phyloP scores from a whole-genome alignment of 1,284 basidiomycete genomes.

The Pseudomicrostroma phylloplanum region DNA sequence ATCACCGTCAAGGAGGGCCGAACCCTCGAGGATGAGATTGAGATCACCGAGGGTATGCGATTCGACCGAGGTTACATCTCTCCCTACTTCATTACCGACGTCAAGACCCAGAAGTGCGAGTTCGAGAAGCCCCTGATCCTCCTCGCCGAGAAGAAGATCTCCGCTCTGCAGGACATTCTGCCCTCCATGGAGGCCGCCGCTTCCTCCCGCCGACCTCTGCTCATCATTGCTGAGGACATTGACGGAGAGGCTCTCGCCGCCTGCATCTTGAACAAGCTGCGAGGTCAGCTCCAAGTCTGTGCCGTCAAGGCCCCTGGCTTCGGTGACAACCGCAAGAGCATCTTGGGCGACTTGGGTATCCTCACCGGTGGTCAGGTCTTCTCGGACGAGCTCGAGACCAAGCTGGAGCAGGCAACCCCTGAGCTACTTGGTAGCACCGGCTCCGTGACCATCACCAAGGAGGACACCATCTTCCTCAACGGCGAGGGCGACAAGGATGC shows the following conservation, averaged over 20 bases:
- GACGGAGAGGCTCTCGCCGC: conserved; percentile 96
- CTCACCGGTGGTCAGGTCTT: conserved; percentile 96
- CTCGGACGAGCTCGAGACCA: conserved; percentile 95
- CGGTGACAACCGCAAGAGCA: conserved; percentile 96
- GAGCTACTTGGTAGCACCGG: conserved; percentile 90
- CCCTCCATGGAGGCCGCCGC: conserved; percentile 88
- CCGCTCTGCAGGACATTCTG: conserved; percentile 85
- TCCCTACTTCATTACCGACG: conserved; percentile 97
- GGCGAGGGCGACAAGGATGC: conserved; percentile 58
- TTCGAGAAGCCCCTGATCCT: conserved; percentile 94
- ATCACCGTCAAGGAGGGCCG: conserved; percentile 98
- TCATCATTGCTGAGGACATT: conserved; percentile 95
- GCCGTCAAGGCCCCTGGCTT: conserved; percentile 97
- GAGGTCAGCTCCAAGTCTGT: conserved; percentile 84
- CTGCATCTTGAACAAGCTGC: conserved; percentile 96
- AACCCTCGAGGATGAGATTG: conserved; percentile 94
- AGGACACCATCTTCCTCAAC: conserved; percentile 94
- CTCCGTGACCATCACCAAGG: conserved; percentile 90
- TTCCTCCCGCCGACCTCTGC: conserved; percentile 79
- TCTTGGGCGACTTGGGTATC: conserved; percentile 93
- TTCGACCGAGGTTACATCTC: conserved; percentile 99
- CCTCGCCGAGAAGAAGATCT: conserved; percentile 97
- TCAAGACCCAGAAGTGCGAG: conserved; percentile 92
- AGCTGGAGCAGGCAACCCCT: conserved; percentile 81
- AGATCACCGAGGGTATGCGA: conserved; percentile 98